Evolutionary conservation across 148 eudicot genomes (phyloP), one percentile per base, ranked within the genome.

Genomic region (Rhododendron mucronatum): DNA sequence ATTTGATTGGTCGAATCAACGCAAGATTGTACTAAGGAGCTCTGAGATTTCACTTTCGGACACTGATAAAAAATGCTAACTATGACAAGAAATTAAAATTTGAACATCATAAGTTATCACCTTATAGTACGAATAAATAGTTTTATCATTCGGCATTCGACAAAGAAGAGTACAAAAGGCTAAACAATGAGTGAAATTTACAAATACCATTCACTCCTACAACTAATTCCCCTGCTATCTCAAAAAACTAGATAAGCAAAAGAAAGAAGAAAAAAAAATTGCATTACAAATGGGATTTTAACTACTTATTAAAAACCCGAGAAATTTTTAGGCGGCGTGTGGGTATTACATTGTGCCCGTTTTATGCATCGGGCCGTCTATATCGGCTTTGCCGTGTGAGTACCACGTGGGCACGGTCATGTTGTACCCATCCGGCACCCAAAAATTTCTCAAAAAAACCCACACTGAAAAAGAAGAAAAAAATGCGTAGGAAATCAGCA

Each of bases 211-310:
- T 8, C 73, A 65, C 57, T 67, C 59, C 85, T 33, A 82, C 35
- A 35, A 39, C 23, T 14, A 7, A 18, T 14, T 67, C 85, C 57
- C 57, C 55, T 65, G 59, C 85, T 48, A 84, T 84, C 63, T 73
- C 77, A 47, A 83, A 69, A 84, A 69, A 47, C 63, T 28, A 48
- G 85, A 84, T 30, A 33, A 71, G 80, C 78, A 30, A 73, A 83
- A 37, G 74, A 12, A 26, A 26, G 65, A 59, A 65, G 12, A 71
- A 4, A 73, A 10, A 82, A 14, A 83, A 4, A 33, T 30, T 2
- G 73, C 33, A 8, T 69, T 33, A 83, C 78, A 83, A 71, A 67
- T 69, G 61, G 78, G 28, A 18, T 69, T 83, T 18, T 1, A 28
- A 28, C 41, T 8, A 45, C 41, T 48, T 5, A n/a, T 15, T 8